Conservation (phyloP, 2,329 filamentous ascomycete species). For the Curvularia sp. region DNA sequence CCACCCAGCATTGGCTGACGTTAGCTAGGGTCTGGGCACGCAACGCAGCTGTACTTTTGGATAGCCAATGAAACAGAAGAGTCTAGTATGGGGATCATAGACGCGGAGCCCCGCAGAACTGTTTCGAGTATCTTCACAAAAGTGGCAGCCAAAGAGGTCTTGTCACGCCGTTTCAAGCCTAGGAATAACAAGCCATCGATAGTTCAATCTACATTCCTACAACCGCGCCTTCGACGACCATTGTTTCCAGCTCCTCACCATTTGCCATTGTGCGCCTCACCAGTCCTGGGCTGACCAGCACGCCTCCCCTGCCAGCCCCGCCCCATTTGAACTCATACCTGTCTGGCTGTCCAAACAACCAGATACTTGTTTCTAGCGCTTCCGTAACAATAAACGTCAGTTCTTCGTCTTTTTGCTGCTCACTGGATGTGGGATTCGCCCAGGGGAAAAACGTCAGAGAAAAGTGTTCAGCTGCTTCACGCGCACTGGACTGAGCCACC, state of each 20-base stretch:
- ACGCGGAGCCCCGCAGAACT: conserved; percentile 4
- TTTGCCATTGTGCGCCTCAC: conserved; percentile 18
- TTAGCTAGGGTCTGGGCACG: conserved; percentile 11
- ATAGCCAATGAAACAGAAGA: neutral
- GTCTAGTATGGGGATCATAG: neutral
- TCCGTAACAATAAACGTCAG: conserved; percentile 35
- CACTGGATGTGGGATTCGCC: conserved; percentile 38
- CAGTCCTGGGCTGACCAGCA: conserved; percentile 35
- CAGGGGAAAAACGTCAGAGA: conserved; percentile 47
- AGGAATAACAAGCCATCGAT: neutral
- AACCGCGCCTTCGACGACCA: conserved; percentile 21
- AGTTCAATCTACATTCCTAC: conserved; percentile 12
- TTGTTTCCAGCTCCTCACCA: conserved; percentile 1
- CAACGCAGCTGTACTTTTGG: neutral
- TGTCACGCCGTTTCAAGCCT: neutral
- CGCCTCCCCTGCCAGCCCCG: conserved; percentile 29
- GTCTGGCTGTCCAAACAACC: conserved; percentile 39
- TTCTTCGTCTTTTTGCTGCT: conserved; percentile 42
- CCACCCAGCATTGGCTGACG: conserved; percentile 19
- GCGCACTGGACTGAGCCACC: conserved; percentile 29
- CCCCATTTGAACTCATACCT: conserved; percentile 42
- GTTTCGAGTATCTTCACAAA: neutral
- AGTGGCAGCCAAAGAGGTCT: neutral
- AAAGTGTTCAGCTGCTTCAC: conserved; percentile 48
- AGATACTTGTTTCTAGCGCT: conserved; percentile 38